Percentiles rank a stretch among this genome's conserved stretches.
phyloP scores from a whole-genome alignment of 2,329 filamentous ascomycete genomes.

The Cordyceps militaris region DNA sequence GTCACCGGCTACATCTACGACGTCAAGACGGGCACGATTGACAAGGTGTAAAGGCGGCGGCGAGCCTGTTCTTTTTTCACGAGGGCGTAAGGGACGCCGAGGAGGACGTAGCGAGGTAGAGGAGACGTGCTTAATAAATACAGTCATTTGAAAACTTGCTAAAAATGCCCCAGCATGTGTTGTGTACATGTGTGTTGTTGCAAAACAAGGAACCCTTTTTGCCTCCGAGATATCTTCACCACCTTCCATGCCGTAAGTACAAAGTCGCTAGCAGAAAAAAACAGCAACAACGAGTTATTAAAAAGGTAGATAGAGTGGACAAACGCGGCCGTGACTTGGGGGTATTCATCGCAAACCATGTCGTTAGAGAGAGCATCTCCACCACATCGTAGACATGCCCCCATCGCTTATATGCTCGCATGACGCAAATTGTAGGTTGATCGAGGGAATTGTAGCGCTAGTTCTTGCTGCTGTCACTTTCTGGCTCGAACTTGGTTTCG shows the following conservation, averaged over 20 bases:
- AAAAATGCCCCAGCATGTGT: not conserved
- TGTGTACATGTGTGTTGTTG: not conserved
- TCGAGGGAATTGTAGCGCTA: slow-evolving; percentile 10
- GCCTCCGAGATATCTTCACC: not conserved
- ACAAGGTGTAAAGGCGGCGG: not conserved
- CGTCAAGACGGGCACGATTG: slow-evolving; percentile 60
- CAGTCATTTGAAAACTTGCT: not conserved
- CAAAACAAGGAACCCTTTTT: not conserved
- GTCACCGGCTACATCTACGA: slow-evolving; percentile 74
- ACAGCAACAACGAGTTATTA: not conserved
- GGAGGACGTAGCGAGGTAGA: not conserved
- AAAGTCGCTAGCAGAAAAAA: not conserved
- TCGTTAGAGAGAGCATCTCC: not conserved
- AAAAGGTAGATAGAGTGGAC: not conserved
- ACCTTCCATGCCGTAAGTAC: not conserved
- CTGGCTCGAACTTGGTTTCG: slow-evolving; percentile 62
- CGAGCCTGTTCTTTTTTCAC: too few relatives aligned
- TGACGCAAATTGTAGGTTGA: not conserved
- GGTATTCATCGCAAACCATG: not conserved
- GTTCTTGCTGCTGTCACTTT: slow-evolving; percentile 29
- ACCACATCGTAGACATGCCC: not conserved
- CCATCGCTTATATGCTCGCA: not conserved
- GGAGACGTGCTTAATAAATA: not conserved
- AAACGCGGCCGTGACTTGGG: not conserved
- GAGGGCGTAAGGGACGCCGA: not conserved